Conservation (phyloP, 1,284 basidiomycete species). For the Tremellales sp. region DNA sequence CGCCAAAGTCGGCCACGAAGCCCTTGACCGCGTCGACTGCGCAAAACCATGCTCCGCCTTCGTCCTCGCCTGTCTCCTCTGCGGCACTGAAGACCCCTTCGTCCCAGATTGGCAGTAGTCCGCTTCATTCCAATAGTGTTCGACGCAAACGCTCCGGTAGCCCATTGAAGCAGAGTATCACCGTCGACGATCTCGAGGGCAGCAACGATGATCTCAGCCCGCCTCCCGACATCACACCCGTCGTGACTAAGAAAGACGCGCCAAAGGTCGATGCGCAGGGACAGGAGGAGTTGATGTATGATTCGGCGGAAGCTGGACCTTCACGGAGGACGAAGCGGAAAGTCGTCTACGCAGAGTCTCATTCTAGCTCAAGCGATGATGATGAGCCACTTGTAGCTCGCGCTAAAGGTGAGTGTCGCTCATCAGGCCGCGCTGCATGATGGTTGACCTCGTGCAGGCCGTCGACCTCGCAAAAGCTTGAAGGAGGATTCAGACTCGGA, state of each 20-base stretch:
- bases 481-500: slow-evolving; percentile 39
- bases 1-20: too few relatives aligned
- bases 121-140: slow-evolving; percentile 10
- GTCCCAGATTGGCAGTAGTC: slow-evolving; percentile 27
- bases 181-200: slow-evolving; percentile 6
- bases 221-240: slow-evolving; percentile 16
- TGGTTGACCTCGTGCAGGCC: slow-evolving; percentile 9
- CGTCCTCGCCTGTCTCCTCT: slow-evolving; percentile 24
- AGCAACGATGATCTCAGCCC: slow-evolving; percentile 30
- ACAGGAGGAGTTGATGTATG: too few relatives aligned
- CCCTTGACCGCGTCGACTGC: too few relatives aligned
- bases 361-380: slow-evolving; percentile 26
- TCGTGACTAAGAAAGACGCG: slow-evolving; percentile 9
- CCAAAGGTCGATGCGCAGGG: slow-evolving; percentile 25
- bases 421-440: background rate
- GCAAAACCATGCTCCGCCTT: slow-evolving; percentile 4
- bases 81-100: slow-evolving; percentile 26
- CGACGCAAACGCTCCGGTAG: slow-evolving; percentile 12
- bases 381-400: slow-evolving; percentile 7
- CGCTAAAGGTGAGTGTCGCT: slow-evolving; percentile 3
- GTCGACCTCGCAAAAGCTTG: slow-evolving; percentile 38
- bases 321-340: slow-evolving; percentile 41
- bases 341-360: slow-evolving; percentile 45
- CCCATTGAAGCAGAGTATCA: slow-evolving; percentile 14
- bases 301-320: slow-evolving; percentile 3